Evolutionary conservation across 1,139 yeast species (phyloP).

Genomic region (Hyphopichia wangnamkhiaoensis): DNA sequence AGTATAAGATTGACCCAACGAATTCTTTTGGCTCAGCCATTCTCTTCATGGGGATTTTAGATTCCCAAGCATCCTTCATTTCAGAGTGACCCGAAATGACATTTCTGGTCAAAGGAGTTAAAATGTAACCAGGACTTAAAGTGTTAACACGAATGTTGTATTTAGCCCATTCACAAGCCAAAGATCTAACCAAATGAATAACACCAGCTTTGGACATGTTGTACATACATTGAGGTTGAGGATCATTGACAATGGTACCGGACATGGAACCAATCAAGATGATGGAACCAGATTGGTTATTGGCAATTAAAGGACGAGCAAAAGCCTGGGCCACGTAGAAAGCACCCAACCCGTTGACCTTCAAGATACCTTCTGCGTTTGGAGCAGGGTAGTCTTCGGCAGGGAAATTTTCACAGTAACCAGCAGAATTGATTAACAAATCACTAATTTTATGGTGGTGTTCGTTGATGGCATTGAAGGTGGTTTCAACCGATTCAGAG

Average conservation of each 20-base stretch:
- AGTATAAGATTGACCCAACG: conserved; percentile 47
- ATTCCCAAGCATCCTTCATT: conserved; percentile 51
- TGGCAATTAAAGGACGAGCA: conserved; percentile 65
- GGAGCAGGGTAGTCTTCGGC: conserved; percentile 76
- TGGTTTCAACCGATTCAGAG: conserved; percentile 57
- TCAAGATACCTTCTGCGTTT: conserved; percentile 67
- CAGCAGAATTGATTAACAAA: conserved; percentile 74
- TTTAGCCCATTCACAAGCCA: conserved; percentile 56
- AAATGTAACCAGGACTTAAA: conserved; percentile 49
- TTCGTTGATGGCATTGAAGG: conserved; percentile 50
- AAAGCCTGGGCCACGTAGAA: conserved; percentile 62
- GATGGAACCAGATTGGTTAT: conserved; percentile 52
- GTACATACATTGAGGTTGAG: conserved; percentile 52
- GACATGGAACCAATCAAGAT: conserved; percentile 52
- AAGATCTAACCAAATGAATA: conserved; percentile 47
- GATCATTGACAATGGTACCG: conserved; percentile 52
- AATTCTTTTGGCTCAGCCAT: conserved; percentile 56
- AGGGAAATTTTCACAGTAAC: conserved; percentile 78
- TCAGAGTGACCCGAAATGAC: conserved; percentile 47
- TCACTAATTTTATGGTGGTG: conserved; percentile 65
- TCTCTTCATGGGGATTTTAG: conserved; percentile 50
- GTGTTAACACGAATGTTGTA: conserved; percentile 51
- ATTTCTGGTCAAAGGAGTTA: conserved; percentile 50
- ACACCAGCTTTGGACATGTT: conserved; percentile 56
- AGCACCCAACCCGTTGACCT: conserved; percentile 76